Evolutionary conservation across 768 basidiomycete species (phyloP).

Genomic region (Lactarius vividus): DNA sequence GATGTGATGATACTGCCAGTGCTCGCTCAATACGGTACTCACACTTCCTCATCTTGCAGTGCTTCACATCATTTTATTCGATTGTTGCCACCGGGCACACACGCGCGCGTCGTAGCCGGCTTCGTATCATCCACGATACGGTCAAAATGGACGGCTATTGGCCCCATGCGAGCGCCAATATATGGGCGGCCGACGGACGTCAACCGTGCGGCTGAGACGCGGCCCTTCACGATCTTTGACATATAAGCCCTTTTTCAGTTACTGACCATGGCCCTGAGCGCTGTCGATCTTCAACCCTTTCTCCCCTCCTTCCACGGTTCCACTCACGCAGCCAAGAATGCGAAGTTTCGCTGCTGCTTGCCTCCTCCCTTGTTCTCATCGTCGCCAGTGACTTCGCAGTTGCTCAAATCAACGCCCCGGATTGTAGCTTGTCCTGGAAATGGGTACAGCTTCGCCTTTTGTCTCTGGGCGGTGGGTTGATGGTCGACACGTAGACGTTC

Average conservation of each 20-base stretch:
- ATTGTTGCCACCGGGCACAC: too few relatives aligned
- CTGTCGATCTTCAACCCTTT: background rate
- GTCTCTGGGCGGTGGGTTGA: background rate
- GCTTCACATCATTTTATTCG: too few relatives aligned
- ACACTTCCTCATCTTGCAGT: too few relatives aligned
- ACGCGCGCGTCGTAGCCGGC: too few relatives aligned
- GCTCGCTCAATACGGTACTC: too few relatives aligned
- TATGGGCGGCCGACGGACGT: background rate
- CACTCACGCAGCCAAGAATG: background rate
- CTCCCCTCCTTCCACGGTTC: background rate
- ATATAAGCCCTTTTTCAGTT: background rate
- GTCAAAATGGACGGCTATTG: too few relatives aligned
- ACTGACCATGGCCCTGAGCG: background rate
- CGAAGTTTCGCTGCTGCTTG: background rate
- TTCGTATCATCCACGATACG: too few relatives aligned
- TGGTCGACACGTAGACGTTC: constrained; percentile 1
- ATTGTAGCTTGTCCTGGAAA: constrained; percentile 2
- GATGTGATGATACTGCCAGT: too few relatives aligned
- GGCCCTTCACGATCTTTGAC: background rate
- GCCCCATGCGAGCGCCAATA: too few relatives aligned
- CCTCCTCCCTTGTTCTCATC: background rate
- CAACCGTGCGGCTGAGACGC: background rate
- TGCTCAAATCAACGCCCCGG: background rate
- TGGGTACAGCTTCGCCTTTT: constrained; percentile 4
- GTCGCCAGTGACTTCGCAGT: background rate